These are phyloP conservation scores for Vitis riparia DNA, from an alignment of 164 flowering plant genomes.

Conservation along the genomic window DNA sequence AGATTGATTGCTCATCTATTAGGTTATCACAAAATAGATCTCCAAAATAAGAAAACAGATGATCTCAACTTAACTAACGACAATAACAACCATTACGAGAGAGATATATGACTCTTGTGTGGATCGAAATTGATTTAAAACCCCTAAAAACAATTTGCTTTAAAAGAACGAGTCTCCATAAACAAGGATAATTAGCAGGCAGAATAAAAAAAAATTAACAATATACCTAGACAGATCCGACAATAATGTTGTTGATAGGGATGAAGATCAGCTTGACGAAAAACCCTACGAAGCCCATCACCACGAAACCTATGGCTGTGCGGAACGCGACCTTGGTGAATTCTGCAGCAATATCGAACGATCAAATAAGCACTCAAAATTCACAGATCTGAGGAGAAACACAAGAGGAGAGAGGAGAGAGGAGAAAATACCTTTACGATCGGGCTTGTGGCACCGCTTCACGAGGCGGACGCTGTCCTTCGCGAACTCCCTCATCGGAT, in stretches of 20 bases:
- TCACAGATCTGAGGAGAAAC: too few relatives aligned
- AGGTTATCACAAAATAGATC: too few relatives aligned
- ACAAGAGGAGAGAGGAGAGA: neutral
- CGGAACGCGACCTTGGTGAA: constrained; percentile 73
- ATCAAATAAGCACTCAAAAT: too few relatives aligned
- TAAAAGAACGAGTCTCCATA: too few relatives aligned
- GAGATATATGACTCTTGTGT: too few relatives aligned
- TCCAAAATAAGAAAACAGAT: too few relatives aligned
- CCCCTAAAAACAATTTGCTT: too few relatives aligned
- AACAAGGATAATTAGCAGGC: neutral
- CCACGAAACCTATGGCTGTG: constrained; percentile 75
- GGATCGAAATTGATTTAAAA: too few relatives aligned
- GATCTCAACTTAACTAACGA: too few relatives aligned
- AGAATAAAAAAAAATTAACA: neutral
- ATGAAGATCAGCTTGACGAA: constrained; percentile 79
- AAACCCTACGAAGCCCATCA: constrained; percentile 80
- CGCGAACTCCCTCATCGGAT: constrained; percentile 64
- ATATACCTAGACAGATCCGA: constrained; percentile 56
- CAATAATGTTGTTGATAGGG: constrained; percentile 77
- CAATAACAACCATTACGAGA: too few relatives aligned
- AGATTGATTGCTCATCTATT: too few relatives aligned
- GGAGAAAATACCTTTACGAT: constrained; percentile 50
- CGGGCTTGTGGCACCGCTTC: constrained; percentile 74
- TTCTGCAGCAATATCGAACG: constrained; percentile 25
- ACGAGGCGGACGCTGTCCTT: constrained; percentile 70